Evolutionary conservation across 2,329 filamentous ascomycete genomes (phyloP), one percentile per base, ranked within the genome.

Genomic region (Cladophialophora immunda): DNA sequence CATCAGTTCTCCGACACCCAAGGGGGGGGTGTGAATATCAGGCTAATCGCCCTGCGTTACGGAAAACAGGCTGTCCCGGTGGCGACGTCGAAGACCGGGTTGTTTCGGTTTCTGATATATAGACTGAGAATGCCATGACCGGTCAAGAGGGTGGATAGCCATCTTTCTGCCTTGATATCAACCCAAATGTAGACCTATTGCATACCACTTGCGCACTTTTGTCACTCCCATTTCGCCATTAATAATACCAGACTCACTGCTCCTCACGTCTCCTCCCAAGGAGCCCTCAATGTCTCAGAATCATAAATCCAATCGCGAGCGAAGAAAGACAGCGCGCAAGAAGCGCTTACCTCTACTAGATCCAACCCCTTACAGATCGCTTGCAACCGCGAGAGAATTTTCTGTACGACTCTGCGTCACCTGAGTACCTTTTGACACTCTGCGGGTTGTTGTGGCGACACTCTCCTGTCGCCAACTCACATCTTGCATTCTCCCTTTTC

Each of bases 251-350:
- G 29, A 38, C 25, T 45, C 32, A 53, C 54, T 57, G 34, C 54
- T 32, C 41, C 54, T 54, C 17, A 52, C 41, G 32, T 62, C 67
- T 69, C 68, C 65, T 60, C 57, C 38, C 34, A 36, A 57, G 66
- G 68, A 68, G 68, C 34, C 62, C 60, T 68, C 65, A 66, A 70
- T 70, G 68, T 70, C 68, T 70, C 63, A 64, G 63, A 59, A 60
- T 56, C 36, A 45, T 61, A 19, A 50, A 56, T 41, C 41, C 36
- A 58, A 55, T 52, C 65, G 50, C 53, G 62, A 57, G 34, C 68
- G 67, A 61, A 64, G 61, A 56, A 70, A 70, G 58, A 57, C 68
- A 59, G 65, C 66, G 65, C 66, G 68, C 50, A 70, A 68, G 63
- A 70, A 70, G 68, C 66, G 68, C 68, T 67, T 70, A 70, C 19